These are phyloP conservation scores for Trichoderma guizhouense DNA, from an alignment of 2,329 filamentous ascomycete genomes.

Conservation along the genomic window DNA sequence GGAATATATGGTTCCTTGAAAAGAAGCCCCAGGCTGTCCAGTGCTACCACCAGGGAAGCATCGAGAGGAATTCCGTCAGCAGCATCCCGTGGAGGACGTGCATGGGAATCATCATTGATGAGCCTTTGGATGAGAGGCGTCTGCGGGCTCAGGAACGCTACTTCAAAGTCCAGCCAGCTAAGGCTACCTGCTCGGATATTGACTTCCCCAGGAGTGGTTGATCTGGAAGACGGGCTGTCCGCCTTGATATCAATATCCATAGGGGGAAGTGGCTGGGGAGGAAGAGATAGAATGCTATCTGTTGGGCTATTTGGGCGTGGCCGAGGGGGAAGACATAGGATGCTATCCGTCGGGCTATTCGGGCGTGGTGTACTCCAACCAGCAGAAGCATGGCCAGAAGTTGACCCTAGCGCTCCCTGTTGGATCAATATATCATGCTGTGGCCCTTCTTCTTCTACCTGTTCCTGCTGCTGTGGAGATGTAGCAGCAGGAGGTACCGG, in stretches of 20 bases:
- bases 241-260: not conserved
- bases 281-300: not conserved
- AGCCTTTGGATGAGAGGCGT: not conserved
- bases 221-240: not conserved
- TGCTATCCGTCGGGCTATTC: not conserved
- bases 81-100: not conserved
- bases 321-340: not conserved
- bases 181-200: conserved; percentile 19
- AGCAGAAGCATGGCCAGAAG: not conserved
- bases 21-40: conserved; percentile 20
- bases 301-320: not conserved
- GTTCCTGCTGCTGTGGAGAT: not conserved
- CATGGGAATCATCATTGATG: not conserved
- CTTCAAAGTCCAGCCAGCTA: conserved; percentile 20
- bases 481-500: not conserved
- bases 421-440: not conserved
- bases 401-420: not conserved
- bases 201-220: not conserved
- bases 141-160: not conserved
- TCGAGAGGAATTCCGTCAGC: not conserved
- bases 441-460: not conserved
- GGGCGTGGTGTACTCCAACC: not conserved
- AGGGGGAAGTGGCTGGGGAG: not conserved
- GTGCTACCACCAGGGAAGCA: not conserved
- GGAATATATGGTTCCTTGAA: conserved; percentile 24